Evolutionary conservation across 345 rosid species (phyloP), one percentile per base, ranked within the genome.

Genomic region (Kernera saxatilis): DNA sequence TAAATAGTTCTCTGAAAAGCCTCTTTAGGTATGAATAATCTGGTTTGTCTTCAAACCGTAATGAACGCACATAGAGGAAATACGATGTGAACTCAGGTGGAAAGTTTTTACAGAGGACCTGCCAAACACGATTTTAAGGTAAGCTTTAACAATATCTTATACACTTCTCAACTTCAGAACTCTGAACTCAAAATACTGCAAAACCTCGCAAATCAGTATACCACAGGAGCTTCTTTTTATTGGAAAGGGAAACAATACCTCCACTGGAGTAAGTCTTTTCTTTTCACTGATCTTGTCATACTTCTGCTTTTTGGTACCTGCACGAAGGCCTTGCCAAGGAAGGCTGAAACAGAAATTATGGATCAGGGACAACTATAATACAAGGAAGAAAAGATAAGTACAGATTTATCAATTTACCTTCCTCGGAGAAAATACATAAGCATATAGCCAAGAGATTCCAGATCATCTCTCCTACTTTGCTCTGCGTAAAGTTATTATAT

Each of bases 391-490:
- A 8, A 32, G 23, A 19, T 52, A 51, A 3, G 2, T 1, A 50
- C 5, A 69, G 41, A 39, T 48, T 37, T 65, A 61, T 64, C 22
- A 10, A 13, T 54, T 54, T 62, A 94, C 99, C 99, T 94, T 87
- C 99, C 99, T 81, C 93, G 80, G 30, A 93, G 82, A 78, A 89
- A 93, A 79, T 93, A 91, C 96, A 93, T 93, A 27, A 94, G 93
- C 79, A 94, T 80, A 76, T 91, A 94, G 69, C 99, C 97, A 58
- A 94, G 97, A 64, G 97, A 94, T 67, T 93, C 99, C 77, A 94
- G 86, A 86, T 91, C 97, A 83, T 93, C 99, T 76, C 99, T 84
- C 76, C 99, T 84, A 82, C 99, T 94, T 86, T 94, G 99, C 70
- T 94, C 99, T 94, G 90, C 70, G 71, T 63, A 55, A n/a, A 55